Conservation (phyloP, 371 early-diverging fungal genomes). For the Mucor saturninus region DNA sequence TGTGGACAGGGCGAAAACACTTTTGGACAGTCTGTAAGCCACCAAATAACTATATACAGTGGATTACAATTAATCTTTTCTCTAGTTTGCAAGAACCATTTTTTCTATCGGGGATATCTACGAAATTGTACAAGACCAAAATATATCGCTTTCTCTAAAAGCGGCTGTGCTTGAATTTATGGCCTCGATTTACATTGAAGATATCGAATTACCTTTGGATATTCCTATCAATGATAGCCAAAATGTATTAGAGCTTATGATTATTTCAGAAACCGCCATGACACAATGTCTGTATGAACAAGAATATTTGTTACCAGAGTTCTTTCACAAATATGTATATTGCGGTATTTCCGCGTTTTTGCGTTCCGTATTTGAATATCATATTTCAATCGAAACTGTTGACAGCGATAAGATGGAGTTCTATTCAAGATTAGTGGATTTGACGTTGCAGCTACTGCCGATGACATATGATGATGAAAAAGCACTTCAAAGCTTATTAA, state of each 20-base stretch:
- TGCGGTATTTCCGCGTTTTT: constrained; percentile 38
- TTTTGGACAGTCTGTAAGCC: constrained; percentile 47
- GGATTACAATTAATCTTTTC: neutral
- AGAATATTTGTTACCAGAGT: neutral
- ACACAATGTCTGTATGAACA: constrained; percentile 10
- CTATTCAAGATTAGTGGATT: constrained; percentile 27
- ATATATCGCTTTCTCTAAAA: constrained; percentile 23
- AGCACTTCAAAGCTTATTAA: constrained; percentile 24
- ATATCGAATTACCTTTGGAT: constrained; percentile 30
- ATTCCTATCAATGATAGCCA: constrained; percentile 29
- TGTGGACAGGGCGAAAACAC: constrained; percentile 61
- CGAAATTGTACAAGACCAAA: constrained; percentile 15
- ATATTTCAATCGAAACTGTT: constrained; percentile 31
- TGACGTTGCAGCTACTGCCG: constrained; percentile 24
- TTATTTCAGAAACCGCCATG: constrained; percentile 21
- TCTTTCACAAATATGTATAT: constrained; percentile 22
- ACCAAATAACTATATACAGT: neutral
- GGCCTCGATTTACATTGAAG: constrained; percentile 44
- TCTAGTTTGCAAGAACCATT: constrained; percentile 40
- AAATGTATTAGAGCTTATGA: constrained; percentile 23
- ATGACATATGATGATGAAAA: constrained; percentile 13
- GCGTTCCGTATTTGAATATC: constrained; percentile 38
- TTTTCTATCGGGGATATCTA: constrained; percentile 37
- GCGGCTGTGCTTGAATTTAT: constrained; percentile 36
- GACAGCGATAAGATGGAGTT: constrained; percentile 4